A percentile compares a stretch with the other conserved stretches of the same genome.
phyloP scores from a whole-genome alignment of 768 basidiomycete species.

The Boletus subcaerulescens region DNA sequence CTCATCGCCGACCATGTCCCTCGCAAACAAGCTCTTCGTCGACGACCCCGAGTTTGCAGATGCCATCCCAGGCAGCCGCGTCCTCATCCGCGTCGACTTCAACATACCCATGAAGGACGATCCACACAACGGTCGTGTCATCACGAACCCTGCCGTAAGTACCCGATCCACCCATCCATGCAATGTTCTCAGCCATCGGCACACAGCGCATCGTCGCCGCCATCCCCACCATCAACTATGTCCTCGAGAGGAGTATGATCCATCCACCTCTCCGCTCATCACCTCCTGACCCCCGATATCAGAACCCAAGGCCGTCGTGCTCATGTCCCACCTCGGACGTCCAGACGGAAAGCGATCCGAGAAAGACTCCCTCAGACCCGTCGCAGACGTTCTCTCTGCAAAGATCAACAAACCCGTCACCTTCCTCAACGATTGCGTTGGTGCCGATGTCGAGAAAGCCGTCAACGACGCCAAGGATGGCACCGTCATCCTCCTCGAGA shows the following conservation, averaged over 20 bases:
- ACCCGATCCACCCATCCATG: constrained; percentile 8
- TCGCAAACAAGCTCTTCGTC: constrained; percentile 92
- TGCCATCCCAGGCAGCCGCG: constrained; percentile 80
- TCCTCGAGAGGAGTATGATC: constrained; percentile 71
- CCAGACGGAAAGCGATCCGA: constrained; percentile 88
- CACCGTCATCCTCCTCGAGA: constrained; percentile 88
- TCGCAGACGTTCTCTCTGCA: constrained; percentile 61
- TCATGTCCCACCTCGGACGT: constrained; percentile 98
- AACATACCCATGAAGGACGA: constrained; percentile 86
- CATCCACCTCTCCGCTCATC: background rate
- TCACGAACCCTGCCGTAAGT: constrained; percentile 95
- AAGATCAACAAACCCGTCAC: constrained; percentile 57
- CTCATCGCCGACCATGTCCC: constrained; percentile 63
- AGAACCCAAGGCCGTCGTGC: constrained; percentile 81
- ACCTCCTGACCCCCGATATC: background rate
- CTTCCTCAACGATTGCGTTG: constrained; percentile 85
- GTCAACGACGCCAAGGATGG: constrained; percentile 60
- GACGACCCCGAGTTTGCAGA: constrained; percentile 58
- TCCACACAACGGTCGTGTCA: constrained; percentile 73
- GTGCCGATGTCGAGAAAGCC: constrained; percentile 76
- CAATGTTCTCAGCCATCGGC: constrained; percentile 8
- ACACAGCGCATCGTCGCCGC: constrained; percentile 93
- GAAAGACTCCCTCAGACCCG: constrained; percentile 89
- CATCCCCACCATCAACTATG: constrained; percentile 92
- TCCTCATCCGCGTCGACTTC: constrained; percentile 94